Percentiles rank a stretch among this genome's conserved stretches.
Evolutionary conservation across 768 basidiomycete genomes (phyloP).

Genomic region (Leccinum disarticulatum): DNA sequence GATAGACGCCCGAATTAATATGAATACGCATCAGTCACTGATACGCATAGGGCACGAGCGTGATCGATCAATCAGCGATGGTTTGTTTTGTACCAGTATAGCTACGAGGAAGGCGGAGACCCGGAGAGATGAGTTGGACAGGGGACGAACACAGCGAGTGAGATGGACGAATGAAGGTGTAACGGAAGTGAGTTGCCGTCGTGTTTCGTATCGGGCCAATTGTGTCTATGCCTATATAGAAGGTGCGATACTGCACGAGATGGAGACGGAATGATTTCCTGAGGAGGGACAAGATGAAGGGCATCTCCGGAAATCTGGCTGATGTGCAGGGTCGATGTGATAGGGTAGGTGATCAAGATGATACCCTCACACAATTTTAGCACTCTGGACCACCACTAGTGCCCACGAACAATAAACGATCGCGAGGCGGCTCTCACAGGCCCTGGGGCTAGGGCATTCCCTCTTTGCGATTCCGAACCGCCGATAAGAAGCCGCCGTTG

Average conservation of each 20-base stretch:
- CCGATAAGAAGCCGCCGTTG: slow-evolving; percentile 4
- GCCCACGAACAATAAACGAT: slow-evolving; percentile 19
- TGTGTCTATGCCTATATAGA: slow-evolving; percentile 15
- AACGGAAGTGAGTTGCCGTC: slow-evolving; percentile 8
- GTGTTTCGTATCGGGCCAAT: slow-evolving; percentile 22
- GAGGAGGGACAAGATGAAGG: slow-evolving; percentile 23
- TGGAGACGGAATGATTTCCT: slow-evolving; percentile 22
- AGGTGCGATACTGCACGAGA: slow-evolving; percentile 22
- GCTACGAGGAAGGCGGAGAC: background rate
- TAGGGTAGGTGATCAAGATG: slow-evolving; percentile 39
- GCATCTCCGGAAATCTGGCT: slow-evolving; percentile 32
- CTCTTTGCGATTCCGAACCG: slow-evolving; percentile 13
- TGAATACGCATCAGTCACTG: slow-evolving; percentile 9
- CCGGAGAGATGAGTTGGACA: background rate
- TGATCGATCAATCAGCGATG: slow-evolving; percentile 20
- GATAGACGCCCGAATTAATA: slow-evolving; percentile 6
- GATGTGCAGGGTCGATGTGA: slow-evolving; percentile 37
- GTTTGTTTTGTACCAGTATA: background rate
- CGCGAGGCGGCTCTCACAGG: slow-evolving; percentile 17
- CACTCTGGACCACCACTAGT: slow-evolving; percentile 6
- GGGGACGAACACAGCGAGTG: slow-evolving; percentile 1
- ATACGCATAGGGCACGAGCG: slow-evolving; percentile 7
- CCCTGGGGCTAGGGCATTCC: slow-evolving; percentile 27
- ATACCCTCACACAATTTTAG: slow-evolving; percentile 26
- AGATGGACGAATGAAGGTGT: background rate